Evolutionary conservation across 495 filamentous ascomycete species (phyloP).

Genomic region (Aspergillus taichungensis): DNA sequence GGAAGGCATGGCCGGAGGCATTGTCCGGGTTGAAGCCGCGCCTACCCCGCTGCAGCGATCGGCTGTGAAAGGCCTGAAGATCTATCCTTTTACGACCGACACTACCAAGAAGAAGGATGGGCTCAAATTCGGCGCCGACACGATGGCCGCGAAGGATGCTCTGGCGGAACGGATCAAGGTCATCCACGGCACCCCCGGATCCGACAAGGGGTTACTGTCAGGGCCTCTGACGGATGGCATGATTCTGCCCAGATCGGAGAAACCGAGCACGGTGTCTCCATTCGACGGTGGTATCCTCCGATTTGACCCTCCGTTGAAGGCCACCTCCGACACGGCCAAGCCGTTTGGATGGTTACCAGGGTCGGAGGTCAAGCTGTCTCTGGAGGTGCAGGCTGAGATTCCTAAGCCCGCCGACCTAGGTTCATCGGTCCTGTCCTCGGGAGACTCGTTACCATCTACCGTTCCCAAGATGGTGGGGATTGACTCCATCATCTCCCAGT

Average conservation of each 20-base stretch:
- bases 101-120: constrained; percentile 47
- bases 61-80: constrained; percentile 49
- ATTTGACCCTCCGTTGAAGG: constrained; percentile 54
- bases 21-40: constrained; percentile 74
- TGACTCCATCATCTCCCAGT: constrained; percentile 61
- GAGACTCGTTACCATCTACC: constrained; percentile 43
- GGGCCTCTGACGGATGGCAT: constrained; percentile 88
- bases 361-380: constrained; percentile 57
- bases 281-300: constrained; percentile 65
- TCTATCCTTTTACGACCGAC: constrained; percentile 65
- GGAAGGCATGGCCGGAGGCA: constrained; percentile 71
- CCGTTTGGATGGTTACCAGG: constrained; percentile 66
- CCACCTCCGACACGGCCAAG: constrained; percentile 36
- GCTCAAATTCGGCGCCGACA: constrained; percentile 82
- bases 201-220: constrained; percentile 53
- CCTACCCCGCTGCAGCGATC: constrained; percentile 49
- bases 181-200: constrained; percentile 31
- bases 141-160: constrained; percentile 64
- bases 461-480: constrained; percentile 73
- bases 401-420: constrained; percentile 46
- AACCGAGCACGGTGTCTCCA: constrained; percentile 25
- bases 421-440: constrained; percentile 35
- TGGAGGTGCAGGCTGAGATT: constrained; percentile 66
- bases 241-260: constrained; percentile 48
- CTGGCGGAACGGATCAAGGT: constrained; percentile 46